Evolutionary conservation across 225 moss, liverwort and hornwort genomes (phyloP).

Genomic region (Asterella californica): DNA sequence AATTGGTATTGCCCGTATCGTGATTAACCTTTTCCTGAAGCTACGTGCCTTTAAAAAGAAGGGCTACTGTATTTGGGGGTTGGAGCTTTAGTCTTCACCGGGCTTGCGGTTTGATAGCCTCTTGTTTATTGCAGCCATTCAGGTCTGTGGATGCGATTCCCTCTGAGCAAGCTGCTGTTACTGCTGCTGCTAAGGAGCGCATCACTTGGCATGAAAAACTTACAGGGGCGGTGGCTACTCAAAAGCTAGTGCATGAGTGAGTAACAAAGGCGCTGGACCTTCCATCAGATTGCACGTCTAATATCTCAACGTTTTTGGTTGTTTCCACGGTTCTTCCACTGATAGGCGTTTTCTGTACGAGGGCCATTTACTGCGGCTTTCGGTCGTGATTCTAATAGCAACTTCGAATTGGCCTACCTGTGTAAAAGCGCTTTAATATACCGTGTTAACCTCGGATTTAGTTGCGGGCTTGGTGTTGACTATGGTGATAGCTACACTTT

Average conservation of each 20-base stretch:
- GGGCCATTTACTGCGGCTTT: not conserved
- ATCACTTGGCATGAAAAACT: constrained; percentile 95
- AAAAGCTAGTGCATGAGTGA: constrained; percentile 98
- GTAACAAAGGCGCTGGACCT: constrained; percentile 20
- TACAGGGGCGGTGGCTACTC: constrained; percentile 75
- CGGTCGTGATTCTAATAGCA: no score
- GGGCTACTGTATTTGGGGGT: not conserved
- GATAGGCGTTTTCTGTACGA: not conserved
- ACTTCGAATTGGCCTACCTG: not conserved
- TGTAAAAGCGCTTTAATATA: not conserved
- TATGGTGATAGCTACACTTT: no score
- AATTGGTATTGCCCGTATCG: constrained; percentile 22
- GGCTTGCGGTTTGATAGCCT: not conserved
- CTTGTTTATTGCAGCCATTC: constrained; percentile 55
- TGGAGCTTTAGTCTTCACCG: not conserved
- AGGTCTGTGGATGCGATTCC: constrained; percentile 71
- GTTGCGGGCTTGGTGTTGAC: not conserved
- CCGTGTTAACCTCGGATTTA: not conserved
- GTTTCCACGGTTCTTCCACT: not conserved
- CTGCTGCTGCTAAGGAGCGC: constrained; percentile 77
- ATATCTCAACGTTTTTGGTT: not conserved
- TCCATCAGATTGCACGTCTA: not conserved
- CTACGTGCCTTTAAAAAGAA: no score
- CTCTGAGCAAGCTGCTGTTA: constrained; percentile 67
- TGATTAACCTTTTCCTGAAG: not conserved